Conservation (phyloP, 2,329 filamentous ascomycete species). For the Venturia pyrina region DNA sequence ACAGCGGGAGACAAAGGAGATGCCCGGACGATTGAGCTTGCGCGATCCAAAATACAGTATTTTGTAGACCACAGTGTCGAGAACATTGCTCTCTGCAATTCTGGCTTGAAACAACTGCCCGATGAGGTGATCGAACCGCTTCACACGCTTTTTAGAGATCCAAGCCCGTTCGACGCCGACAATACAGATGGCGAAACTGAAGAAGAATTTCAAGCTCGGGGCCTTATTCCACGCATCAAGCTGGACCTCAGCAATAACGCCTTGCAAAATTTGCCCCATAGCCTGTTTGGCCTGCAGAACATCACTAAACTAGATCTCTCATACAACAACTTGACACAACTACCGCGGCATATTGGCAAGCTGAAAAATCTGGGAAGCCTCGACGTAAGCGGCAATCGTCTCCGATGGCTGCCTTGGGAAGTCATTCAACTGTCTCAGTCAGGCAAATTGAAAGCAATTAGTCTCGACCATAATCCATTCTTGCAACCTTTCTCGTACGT, state of each 20-base stretch:
- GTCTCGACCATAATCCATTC: not conserved
- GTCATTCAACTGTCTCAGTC: slow-evolving; percentile 44
- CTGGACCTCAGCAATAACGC: slow-evolving; percentile 53
- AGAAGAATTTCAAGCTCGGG: slow-evolving; percentile 44
- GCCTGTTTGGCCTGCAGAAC: slow-evolving; percentile 51
- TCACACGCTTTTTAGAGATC: slow-evolving; percentile 25
- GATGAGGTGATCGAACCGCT: slow-evolving; percentile 49
- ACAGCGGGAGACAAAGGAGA: not conserved
- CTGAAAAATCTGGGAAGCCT: slow-evolving; percentile 51
- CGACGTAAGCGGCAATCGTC: slow-evolving; percentile 55
- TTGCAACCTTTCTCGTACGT: slow-evolving; percentile 19
- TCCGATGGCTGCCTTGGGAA: slow-evolving; percentile 53
- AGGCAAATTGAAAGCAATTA: not conserved
- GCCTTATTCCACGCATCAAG: slow-evolving; percentile 48
- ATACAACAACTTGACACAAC: slow-evolving; percentile 49
- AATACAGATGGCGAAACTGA: not conserved
- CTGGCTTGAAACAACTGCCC: slow-evolving; percentile 31
- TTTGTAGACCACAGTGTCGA: not conserved
- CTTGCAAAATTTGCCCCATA: slow-evolving; percentile 46
- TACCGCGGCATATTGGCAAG: slow-evolving; percentile 50
- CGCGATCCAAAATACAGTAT: not conserved
- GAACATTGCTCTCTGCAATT: not conserved
- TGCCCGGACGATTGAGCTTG: not conserved
- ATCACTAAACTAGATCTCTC: slow-evolving; percentile 58
- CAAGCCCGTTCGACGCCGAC: slow-evolving; percentile 30